Evolutionary conservation across 2,329 filamentous ascomycete genomes (phyloP), one percentile per base, ranked within the genome.

Genomic region (Cyclaneusma minus): DNA sequence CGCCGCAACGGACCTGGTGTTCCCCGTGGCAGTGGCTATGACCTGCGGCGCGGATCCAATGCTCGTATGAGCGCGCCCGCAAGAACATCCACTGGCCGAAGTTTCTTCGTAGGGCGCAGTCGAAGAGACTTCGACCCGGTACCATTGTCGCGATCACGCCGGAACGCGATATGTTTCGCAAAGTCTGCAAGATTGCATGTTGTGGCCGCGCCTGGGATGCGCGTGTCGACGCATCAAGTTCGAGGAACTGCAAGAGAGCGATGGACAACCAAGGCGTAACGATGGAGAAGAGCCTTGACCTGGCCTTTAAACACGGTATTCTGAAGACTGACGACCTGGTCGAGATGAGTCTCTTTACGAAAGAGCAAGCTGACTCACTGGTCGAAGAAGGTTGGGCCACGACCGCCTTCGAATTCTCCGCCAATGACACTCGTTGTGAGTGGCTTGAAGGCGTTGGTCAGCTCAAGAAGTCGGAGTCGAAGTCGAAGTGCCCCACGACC

Each of bases 21-120:
- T n/a, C n/a, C n/a, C n/a, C n/a, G n/a, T n/a, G n/a, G n/a, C n/a
- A n/a, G n/a, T n/a, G n/a, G n/a, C n/a, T n/a, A n/a, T n/a, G n/a
- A n/a, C n/a, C 79, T 2, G 70, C 76, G 3, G 67, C 69, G 19
- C 62, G 76, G 11, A 54, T 91, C 6, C 65, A 66, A 1, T 89
- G 91, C 44, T 83, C 75, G 0, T 68, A 72, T 0, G 55, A 62
- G 13, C 62, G 75, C 16, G 65, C 74, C 3, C 62, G 62, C 3
- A 77, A 74, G 35, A 62, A 58, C 12, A 75, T 92, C 19, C 52
- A 66, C 1, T 92, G 83, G 54, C n/a, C n/a, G n/a, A n/a, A n/a
- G n/a, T n/a, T n/a, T n/a, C n/a, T n/a, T n/a, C n/a, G n/a, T n/a
- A n/a, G n/a, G n/a, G 54, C 50, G 2, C 54, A 63, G 12, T 64